Evolutionary conservation across 768 basidiomycete genomes (phyloP), one percentile per base, ranked within the genome.

Genomic region (Phaeotremella fagi): DNA sequence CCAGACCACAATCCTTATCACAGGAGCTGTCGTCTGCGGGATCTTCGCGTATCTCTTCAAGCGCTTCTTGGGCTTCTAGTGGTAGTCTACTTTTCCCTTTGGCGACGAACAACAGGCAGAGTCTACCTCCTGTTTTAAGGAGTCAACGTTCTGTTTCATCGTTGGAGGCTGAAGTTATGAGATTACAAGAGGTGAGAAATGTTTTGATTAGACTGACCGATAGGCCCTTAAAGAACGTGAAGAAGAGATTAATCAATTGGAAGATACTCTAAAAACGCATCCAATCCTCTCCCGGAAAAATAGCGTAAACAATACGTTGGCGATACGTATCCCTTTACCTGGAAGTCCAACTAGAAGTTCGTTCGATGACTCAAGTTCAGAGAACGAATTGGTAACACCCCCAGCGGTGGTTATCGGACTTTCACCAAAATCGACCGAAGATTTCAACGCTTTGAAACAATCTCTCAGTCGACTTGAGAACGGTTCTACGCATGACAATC

Each of bases 101-200:
- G 41, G 44, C 55, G 25, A 50, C 62, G 15, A 57, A 57, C 14
- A 51, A 46, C 24, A 47, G 59, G 29, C 62, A 54, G 51, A 55
- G 56, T 35, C 53, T 36, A 79, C 86, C 48, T 82, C 83, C 43
- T 23, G 48, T 25, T 71, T 84, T 52, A 66, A 81, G 74, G 59
- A 78, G 61, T 73, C 80, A 89, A 63, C 83, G 92, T 44, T 88
- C 90, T 24, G 83, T 84, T 5, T 78, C 81, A 16, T 91, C 90
- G 71, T 79, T 95, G 55, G 91, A 95, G 75, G 85, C 87, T 66
- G 94, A 98, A 75, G 89, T 97, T 54, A 91, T 90, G 86, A 84
- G 91, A 53, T 76, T 98, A 38, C 94, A 98, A 73, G 86, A 90
- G 64, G 75, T 74, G 36, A 56, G 70, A 57, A 9, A 5, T 16